Base-by-base conservation (phyloP, 2,329 filamentous ascomycete genomes). In the Niveomyces coronatus region DNA sequence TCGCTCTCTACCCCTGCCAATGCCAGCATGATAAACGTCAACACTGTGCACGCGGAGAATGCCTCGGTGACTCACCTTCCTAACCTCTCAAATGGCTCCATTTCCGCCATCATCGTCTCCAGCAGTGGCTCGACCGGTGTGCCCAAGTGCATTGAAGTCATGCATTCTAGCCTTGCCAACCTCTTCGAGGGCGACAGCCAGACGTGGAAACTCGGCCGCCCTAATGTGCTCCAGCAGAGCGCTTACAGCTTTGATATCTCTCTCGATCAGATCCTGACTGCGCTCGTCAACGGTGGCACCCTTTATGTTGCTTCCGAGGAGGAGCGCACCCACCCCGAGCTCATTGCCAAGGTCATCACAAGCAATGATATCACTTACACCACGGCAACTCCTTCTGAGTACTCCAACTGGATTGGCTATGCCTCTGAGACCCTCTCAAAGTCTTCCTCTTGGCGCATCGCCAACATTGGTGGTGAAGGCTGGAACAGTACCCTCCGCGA, bases 191-290 rank as follows among this genome's bases (percentile, higher is more conserved):
- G 44, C 11, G 48, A 43, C 2, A 45, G 34, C 4, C 31, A 41
- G 9, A 44, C 43, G 5, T 39, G 44, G n/a, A 40, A 41, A 1
- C 35, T 56, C 0, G 45, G 45, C 0, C 41, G 45, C 2, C 56
- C 57, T 16, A 45, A 43, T 1, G 50, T 60, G 0, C 49, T 67
- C 1, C 61, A 65, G 35, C 61, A 66, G 41, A 62, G 52, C 13
- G 50, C 63, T 1, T 54, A 50, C 19, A 53, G 51, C 9, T 68
- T 68, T 45, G 64, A 69, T 37, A 46, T 65, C 41, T 61, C 62
- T 0, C 28, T 65, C 1, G 44, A 44, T 3, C 60, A 68, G 43
- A 54, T 57, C 6, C 53, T 64, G 34, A 44, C 46, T 3, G 55
- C 56, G 0, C 48, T 68, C 2, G 44, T 47, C 8, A 53, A 52